These are phyloP conservation scores for Curvularia verruculosa DNA, from an alignment of 2,329 filamentous ascomycete genomes.

Conservation along the genomic window DNA sequence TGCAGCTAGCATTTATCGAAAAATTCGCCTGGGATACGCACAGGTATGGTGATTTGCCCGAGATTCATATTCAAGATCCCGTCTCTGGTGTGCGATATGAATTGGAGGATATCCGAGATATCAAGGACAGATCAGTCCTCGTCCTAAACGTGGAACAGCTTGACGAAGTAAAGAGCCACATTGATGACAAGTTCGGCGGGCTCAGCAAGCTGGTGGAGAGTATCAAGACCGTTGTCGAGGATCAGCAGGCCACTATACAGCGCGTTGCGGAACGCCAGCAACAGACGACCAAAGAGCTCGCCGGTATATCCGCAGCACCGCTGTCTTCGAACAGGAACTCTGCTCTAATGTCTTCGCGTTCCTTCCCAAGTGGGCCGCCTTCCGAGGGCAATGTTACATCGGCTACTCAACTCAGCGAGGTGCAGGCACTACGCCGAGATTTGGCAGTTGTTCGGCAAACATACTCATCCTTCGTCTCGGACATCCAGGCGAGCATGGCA, in stretches of 20 bases:
- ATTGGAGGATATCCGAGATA: slow-evolving; percentile 87
- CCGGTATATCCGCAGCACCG: slow-evolving; percentile 63
- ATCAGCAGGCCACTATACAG: slow-evolving; percentile 81
- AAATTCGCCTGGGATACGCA: slow-evolving; percentile 99
- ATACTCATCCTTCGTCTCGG: slow-evolving; percentile 87
- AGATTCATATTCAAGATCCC: slow-evolving; percentile 97
- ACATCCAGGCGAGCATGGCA: slow-evolving; percentile 87
- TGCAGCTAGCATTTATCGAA: slow-evolving; percentile 97
- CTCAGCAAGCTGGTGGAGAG: slow-evolving; percentile 84
- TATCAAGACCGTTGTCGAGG: slow-evolving; percentile 81
- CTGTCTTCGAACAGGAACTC: slow-evolving; percentile 46
- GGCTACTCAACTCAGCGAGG: slow-evolving; percentile 72
- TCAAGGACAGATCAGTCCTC: slow-evolving; percentile 94
- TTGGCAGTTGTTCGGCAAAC: slow-evolving; percentile 91
- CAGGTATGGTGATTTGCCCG: slow-evolving; percentile 90
- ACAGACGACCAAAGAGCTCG: slow-evolving; percentile 86
- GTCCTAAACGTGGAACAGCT: slow-evolving; percentile 91
- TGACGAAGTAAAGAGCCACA: slow-evolving; percentile 94
- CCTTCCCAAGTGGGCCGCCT: slow-evolving; percentile 28
- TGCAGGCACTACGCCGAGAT: slow-evolving; percentile 83
- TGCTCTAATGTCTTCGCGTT: slow-evolving; percentile 40
- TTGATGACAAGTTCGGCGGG: slow-evolving; percentile 86
- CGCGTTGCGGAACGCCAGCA: slow-evolving; percentile 89
- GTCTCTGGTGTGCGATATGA: slow-evolving; percentile 97
- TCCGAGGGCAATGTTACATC: slow-evolving; percentile 46